phyloP scores from a whole-genome alignment of 305 asterid species.

The Fraxinus platypoda region DNA sequence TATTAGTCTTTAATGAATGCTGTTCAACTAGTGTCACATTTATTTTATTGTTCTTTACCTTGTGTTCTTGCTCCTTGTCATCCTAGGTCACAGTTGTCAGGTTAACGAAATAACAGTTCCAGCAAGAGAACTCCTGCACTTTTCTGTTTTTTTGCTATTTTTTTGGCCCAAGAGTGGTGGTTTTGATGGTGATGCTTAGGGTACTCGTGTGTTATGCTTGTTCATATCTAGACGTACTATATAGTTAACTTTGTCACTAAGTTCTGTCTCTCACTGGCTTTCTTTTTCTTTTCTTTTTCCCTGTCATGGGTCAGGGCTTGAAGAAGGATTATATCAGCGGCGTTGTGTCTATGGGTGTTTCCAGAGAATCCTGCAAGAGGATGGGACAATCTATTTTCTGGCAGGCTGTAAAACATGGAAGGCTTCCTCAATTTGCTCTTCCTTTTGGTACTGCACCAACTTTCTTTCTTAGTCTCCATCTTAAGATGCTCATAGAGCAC shows the following conservation, averaged over 20 bases:
- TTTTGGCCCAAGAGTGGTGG: not conserved
- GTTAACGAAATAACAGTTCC: not conserved
- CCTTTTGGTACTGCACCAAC: slow-evolving; percentile 68
- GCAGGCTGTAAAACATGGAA: slow-evolving; percentile 44
- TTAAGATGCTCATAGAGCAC: slow-evolving; percentile 62
- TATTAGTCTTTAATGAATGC: not conserved
- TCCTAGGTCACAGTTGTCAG: not conserved
- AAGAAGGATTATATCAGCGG: slow-evolving; percentile 37
- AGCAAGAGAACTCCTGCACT: not conserved
- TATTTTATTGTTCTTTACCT: not conserved
- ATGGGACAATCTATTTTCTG: slow-evolving; percentile 32
- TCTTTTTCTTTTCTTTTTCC: slow-evolving; percentile 3
- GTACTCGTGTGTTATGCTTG: slow-evolving; percentile 3
- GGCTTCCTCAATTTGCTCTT: slow-evolving; percentile 54
- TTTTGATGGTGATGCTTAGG: slow-evolving; percentile 1
- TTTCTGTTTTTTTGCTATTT: not conserved
- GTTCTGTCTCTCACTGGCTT: slow-evolving; percentile 16
- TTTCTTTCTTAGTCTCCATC: slow-evolving; percentile 67
- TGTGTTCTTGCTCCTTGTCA: not conserved
- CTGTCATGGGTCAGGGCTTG: slow-evolving; percentile 36
- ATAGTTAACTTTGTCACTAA: slow-evolving; percentile 6
- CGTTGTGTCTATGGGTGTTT: slow-evolving; percentile 39
- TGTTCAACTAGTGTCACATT: not conserved
- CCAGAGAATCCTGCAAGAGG: slow-evolving; percentile 35
- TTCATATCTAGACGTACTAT: slow-evolving; percentile 15